A percentile compares a stretch with the other conserved stretches of the same genome.
Conservation (phyloP, 2,329 filamentous ascomycete genomes). For the Penicillium sp. region DNA sequence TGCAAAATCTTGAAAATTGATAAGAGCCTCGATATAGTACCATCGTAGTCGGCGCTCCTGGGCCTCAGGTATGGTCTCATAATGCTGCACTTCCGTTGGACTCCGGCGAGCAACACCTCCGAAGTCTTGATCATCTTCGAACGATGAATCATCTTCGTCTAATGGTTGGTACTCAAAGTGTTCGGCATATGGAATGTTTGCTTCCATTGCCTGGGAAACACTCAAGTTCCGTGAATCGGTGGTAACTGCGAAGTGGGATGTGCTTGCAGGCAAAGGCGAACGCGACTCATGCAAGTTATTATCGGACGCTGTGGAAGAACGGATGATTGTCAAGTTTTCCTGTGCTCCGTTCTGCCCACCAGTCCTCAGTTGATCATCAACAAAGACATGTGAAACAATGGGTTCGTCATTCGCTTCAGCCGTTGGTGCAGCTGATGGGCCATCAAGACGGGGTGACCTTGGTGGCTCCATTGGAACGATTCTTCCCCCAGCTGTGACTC, state of each 20-base stretch:
- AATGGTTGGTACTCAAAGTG: not conserved
- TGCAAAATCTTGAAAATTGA: not conserved
- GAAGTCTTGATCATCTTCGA: not conserved
- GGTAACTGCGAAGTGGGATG: not conserved
- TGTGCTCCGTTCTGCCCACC: not conserved
- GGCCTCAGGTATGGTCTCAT: not conserved
- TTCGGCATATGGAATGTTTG: not conserved
- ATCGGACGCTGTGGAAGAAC: not conserved
- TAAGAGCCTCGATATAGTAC: not conserved
- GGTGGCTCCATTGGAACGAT: constrained; percentile 47
- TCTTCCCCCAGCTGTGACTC: constrained; percentile 48
- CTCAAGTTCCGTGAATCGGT: not conserved
- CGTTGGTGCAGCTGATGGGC: not conserved
- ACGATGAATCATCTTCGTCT: not conserved
- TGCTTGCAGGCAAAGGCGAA: not conserved
- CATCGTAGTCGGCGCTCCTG: not conserved
- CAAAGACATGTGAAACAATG: not conserved
- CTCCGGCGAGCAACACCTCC: too few relatives aligned
- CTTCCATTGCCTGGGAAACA: not conserved
- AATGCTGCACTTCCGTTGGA: too few relatives aligned
- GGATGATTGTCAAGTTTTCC: not conserved
- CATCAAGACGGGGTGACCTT: constrained; percentile 9
- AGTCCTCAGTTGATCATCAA: not conserved
- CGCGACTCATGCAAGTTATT: not conserved
- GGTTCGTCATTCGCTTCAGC: not conserved